Base-by-base conservation (phyloP, 2,329 filamentous ascomycete species). In the Ascochyta clinopodiicola region DNA sequence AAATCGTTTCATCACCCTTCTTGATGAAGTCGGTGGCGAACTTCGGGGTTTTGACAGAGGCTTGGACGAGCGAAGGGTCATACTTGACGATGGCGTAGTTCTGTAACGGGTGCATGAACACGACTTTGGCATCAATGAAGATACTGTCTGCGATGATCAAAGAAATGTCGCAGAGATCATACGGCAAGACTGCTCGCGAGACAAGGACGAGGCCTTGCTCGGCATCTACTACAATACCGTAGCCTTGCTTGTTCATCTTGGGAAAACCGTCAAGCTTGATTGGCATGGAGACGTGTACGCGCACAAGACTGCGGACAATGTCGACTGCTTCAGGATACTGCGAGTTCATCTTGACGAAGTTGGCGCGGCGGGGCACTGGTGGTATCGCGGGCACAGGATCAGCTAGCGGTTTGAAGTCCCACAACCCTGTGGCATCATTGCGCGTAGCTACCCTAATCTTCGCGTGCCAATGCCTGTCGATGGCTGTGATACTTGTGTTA, bases 221-320 rank as follows among this genome's bases (percentile, higher is more conserved):
- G 0, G 96, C 95, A 76, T 99, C 95, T 59, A 99, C 91, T n/a
- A 99, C 94, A 34, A 99, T 80, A 35, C 95, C 95, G 82, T 96
- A 97, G 0, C 95, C 95, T 79, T 92, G 95, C 78, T 96, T 95
- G 44, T 92, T 85, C 63, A 95, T 92, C 75, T 95, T 91, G 6
- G 95, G 96, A 74, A 96, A 99, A n/a, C 95, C 95, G 73, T 99
- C 95, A 9, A 99, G 84, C 81, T 98, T 98, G 59, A 99, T 81
- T 0, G 95, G 95, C 88, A 99, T 94, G 22, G 88, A 90, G 67
- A 93, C 96, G 61, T 91, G 89, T 51, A 99, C 90, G 35, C 95
- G 89, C 24, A 99, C 94, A 73, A 99, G 98, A 72, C 93, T 97
- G 63, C 91, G 88, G 35, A 99, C 91, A 59, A 99, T 86, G 63